phyloP scores from a whole-genome alignment of 805 yeast species.

The Cephaloascus fragrans region DNA sequence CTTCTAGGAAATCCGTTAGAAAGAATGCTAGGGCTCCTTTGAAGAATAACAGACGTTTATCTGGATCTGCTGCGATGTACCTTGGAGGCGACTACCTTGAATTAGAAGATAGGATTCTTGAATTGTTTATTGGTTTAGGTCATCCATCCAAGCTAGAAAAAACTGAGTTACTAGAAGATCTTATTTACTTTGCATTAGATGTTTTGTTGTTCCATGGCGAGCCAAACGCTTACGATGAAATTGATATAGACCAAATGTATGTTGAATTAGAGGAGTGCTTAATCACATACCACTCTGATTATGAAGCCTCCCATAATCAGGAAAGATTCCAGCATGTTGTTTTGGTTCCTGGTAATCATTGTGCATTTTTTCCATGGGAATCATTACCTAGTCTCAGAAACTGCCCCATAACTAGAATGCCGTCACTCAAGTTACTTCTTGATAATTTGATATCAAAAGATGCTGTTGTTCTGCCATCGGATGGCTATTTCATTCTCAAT shows the following conservation, averaged over 20 bases:
- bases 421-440: slow-evolving; percentile 43
- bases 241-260: slow-evolving; percentile 47
- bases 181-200: slow-evolving; percentile 55
- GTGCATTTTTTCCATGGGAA: slow-evolving; percentile 88
- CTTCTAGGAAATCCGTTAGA: slow-evolving; percentile 26
- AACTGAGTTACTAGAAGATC: slow-evolving; percentile 45
- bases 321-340: slow-evolving; percentile 43
- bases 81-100: slow-evolving; percentile 8
- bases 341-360: slow-evolving; percentile 54
- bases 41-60: slow-evolving; percentile 1
- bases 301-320: slow-evolving; percentile 3
- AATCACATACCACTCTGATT: slow-evolving; percentile 14
- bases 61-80: slow-evolving; percentile 5
- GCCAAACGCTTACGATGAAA: slow-evolving; percentile 52
- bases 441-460: slow-evolving; percentile 17
- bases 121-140: slow-evolving; percentile 36
- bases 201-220: slow-evolving; percentile 54
- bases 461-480: slow-evolving; percentile 11
- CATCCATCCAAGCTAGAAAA: slow-evolving; percentile 15
- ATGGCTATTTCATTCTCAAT: slow-evolving; percentile 61
- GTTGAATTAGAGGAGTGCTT: slow-evolving; percentile 41
- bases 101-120: slow-evolving; percentile 36
- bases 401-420: slow-evolving; percentile 63
- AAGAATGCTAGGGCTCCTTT: not conserved
- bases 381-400: slow-evolving; percentile 46